Conservation (phyloP, 1,139 yeast species). For the Yueomyces sp. region DNA sequence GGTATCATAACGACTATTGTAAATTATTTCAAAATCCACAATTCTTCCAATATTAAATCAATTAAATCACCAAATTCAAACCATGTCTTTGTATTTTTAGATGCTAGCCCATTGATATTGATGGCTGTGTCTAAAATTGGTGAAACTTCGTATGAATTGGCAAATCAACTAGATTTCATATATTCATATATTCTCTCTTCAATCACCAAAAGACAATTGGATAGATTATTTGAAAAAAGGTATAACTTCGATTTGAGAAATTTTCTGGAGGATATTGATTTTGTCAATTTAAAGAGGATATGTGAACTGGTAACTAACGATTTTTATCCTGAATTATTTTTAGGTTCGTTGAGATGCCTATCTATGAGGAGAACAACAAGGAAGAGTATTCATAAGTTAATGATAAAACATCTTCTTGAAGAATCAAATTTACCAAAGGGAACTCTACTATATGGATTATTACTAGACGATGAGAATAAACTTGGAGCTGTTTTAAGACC, state of each 20-base stretch:
- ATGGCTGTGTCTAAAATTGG: slow-evolving; percentile 55
- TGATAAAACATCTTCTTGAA: slow-evolving; percentile 11
- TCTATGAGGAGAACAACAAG: slow-evolving; percentile 36
- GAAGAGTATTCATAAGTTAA: slow-evolving; percentile 26
- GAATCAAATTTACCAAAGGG: slow-evolving; percentile 19
- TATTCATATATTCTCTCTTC: slow-evolving; percentile 74
- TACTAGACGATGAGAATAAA: slow-evolving; percentile 42
- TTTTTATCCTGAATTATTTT: slow-evolving; percentile 40
- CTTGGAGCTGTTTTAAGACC: slow-evolving; percentile 54
- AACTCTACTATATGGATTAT: slow-evolving; percentile 46
- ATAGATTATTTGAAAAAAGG: slow-evolving; percentile 53
- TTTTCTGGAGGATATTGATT: slow-evolving; percentile 38
- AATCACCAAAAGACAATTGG: slow-evolving; percentile 61
- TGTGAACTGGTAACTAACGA: slow-evolving; percentile 26
- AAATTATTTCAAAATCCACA: slow-evolving; percentile 26
- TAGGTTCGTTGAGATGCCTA: slow-evolving; percentile 52
- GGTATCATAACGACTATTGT: slow-evolving; percentile 39
- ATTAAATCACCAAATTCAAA: slow-evolving; percentile 34
- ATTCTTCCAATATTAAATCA: slow-evolving; percentile 25
- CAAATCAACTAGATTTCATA: slow-evolving; percentile 58
- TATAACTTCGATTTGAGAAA: slow-evolving; percentile 76
- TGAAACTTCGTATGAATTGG: slow-evolving; percentile 42
- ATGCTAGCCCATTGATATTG: slow-evolving; percentile 57
- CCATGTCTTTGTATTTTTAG: slow-evolving; percentile 40
- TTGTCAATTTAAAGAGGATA: slow-evolving; percentile 17